A percentile compares a stretch with the other conserved stretches of the same genome.
Evolutionary conservation across 306 rosid genomes (phyloP).

Genomic region (Cicer arietinum): DNA sequence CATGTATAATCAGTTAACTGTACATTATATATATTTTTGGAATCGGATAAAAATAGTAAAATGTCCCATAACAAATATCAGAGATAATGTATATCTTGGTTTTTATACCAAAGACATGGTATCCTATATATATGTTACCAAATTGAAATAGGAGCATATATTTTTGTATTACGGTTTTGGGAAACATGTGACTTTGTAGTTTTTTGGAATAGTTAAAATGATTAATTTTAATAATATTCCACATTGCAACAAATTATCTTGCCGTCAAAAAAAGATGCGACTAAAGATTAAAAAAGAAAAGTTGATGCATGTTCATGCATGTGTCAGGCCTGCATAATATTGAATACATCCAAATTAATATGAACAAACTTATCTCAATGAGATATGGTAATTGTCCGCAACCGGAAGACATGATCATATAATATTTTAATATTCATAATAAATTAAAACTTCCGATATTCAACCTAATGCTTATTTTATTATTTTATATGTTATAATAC

Average conservation of each 20-base stretch:
- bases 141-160: background rate
- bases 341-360: slow-evolving; percentile 38
- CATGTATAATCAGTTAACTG: too few species aligned
- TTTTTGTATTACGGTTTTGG: background rate
- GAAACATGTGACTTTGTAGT: background rate
- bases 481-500: too few species aligned
- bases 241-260: slow-evolving; percentile 8
- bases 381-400: slow-evolving; percentile 5
- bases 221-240: background rate
- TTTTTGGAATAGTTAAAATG: background rate
- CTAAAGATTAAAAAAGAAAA: background rate
- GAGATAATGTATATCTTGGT: too few species aligned
- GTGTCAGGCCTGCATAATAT: slow-evolving; percentile 42
- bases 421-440: slow-evolving; percentile 33
- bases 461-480: background rate
- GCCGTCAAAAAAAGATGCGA: slow-evolving; percentile 15
- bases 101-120: too few species aligned
- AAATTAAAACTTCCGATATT: slow-evolving; percentile 36
- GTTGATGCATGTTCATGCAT: slow-evolving; percentile 46
- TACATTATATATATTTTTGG: too few species aligned
- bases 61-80: too few species aligned
- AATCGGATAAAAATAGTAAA: too few species aligned
- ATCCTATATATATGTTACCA: background rate
- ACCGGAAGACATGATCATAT: slow-evolving; percentile 15
- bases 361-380: slow-evolving; percentile 36